Base-by-base conservation (phyloP, 129 eudicot genomes). In the Kitagawia praeruptora region DNA sequence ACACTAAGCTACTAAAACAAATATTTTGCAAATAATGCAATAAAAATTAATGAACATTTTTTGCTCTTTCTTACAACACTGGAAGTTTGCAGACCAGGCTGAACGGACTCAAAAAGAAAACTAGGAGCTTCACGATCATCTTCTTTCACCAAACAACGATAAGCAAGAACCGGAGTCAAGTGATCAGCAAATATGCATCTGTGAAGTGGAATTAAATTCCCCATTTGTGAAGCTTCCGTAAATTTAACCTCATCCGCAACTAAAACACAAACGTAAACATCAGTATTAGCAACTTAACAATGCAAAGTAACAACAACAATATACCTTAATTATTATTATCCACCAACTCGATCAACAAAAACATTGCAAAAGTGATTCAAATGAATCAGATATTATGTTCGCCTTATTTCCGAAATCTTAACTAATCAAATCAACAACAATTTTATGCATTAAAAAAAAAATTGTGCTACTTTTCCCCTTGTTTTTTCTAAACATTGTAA, bases 121-220 rank as follows among this genome's bases (percentile, higher is more conserved):
- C 98, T 95, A 53, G 98, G 97, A 78, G 89, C 92, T 67, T 95
- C 97, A 16, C 90, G 81, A 49, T 92, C 97, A 40, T 92, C 94
- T 74, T 95, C 96, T 9, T 88, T 87, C 63, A 95, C 94, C 78
- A 95, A 89, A 76, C 98, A 95, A 4, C 98, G 92, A 72, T 95
- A 95, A 61, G 98, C 97, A 19, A 95, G 89, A 85, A 95, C 97
- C 15, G 98, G 98, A 2, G 97, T 92, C 83, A 95, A 87, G 77
- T 90, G 97, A 85, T 95, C 98, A n/a, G 96, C 81, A 58, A 95
- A 95, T 51, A 95, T 84, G 84, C 89, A 82, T 78, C 83, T 80
- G 78, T 83, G 88, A 79, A 95, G 87, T 0, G 98, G 98, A 66
- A 95, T 86, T 71, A 95, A 70, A 74, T 95, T 95, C 72, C 98